Evolutionary conservation across 495 filamentous ascomycete species (phyloP).

Genomic region (Hypoxylon perforatum): DNA sequence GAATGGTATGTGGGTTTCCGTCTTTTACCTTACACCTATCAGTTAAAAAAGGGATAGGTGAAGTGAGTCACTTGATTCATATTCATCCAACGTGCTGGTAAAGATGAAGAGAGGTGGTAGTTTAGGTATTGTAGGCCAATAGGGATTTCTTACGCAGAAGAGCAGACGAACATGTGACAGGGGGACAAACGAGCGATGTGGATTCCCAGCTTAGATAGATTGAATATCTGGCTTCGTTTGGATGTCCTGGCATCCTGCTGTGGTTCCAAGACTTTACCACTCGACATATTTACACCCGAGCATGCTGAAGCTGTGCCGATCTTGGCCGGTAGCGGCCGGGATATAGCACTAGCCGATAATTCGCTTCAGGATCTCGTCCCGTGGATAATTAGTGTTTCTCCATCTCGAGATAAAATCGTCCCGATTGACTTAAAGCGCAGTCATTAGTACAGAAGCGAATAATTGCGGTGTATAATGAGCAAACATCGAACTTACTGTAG

Average conservation of each 20-base stretch:
- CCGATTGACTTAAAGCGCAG: conserved; percentile 70
- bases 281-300: conserved; percentile 24
- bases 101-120: background rate
- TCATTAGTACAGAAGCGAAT: conserved; percentile 30
- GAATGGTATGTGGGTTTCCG: conserved; percentile 1
- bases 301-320: conserved; percentile 20
- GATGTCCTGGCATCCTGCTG: background rate
- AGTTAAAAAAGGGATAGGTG: conserved; percentile 15
- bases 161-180: background rate
- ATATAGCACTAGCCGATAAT: conserved; percentile 46
- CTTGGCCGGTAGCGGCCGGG: conserved; percentile 27
- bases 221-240: background rate
- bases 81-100: background rate
- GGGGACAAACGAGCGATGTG: background rate
- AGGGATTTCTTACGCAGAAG: too few species aligned
- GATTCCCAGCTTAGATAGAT: conserved; percentile 19
- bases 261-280: conserved; percentile 6
- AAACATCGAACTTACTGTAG: conserved; percentile 71
- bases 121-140: background rate
- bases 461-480: background rate
- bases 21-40: conserved; percentile 12
- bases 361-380: conserved; percentile 59
- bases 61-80: conserved; percentile 19
- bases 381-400: conserved; percentile 73
- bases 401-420: conserved; percentile 88